These are phyloP conservation scores for Huntiella abstrusa DNA, from an alignment of 2,329 filamentous ascomycete genomes.

Conservation along the genomic window DNA sequence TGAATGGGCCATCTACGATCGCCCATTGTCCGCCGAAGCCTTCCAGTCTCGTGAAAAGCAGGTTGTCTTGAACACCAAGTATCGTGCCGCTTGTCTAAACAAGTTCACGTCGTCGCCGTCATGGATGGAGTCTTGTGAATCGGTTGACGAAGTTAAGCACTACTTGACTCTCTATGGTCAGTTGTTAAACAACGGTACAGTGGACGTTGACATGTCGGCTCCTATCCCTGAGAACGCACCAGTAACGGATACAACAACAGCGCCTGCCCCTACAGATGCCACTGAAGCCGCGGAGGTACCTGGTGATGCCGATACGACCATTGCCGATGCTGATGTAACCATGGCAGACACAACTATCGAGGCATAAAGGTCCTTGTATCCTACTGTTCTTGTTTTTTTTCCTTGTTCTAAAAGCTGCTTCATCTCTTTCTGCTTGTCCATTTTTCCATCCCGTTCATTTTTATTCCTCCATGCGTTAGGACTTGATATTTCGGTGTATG, in stretches of 20 bases:
- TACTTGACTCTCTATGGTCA: constrained; percentile 46
- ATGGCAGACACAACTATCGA: constrained; percentile 12
- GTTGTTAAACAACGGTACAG: constrained; percentile 31
- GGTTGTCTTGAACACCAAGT: constrained; percentile 35
- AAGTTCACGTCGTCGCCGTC: constrained; percentile 68
- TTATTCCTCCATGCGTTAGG: too few species aligned
- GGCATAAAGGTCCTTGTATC: background rate
- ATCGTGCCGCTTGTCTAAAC: constrained; percentile 51
- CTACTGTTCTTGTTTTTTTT: background rate
- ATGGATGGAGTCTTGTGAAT: constrained; percentile 54
- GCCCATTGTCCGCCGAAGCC: constrained; percentile 47
- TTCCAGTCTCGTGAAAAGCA: constrained; percentile 29
- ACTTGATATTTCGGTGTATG: background rate
- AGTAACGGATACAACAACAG: too few species aligned
- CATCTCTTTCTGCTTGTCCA: constrained; percentile 6
- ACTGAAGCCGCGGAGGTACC: background rate
- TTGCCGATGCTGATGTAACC: constrained; percentile 14
- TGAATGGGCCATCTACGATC: constrained; percentile 56
- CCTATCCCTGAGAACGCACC: too few species aligned
- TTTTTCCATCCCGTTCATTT: background rate
- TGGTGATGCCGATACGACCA: constrained; percentile 17
- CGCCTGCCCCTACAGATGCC: too few species aligned
- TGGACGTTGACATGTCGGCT: background rate
- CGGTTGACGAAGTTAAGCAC: constrained; percentile 57
- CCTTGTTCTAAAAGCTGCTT: constrained; percentile 1